A percentile compares a stretch with the other conserved stretches of the same genome.
These are phyloP conservation scores for Microbotryomycetes sp. DNA, from an alignment of 1,284 basidiomycete species.

Conservation along the genomic window DNA sequence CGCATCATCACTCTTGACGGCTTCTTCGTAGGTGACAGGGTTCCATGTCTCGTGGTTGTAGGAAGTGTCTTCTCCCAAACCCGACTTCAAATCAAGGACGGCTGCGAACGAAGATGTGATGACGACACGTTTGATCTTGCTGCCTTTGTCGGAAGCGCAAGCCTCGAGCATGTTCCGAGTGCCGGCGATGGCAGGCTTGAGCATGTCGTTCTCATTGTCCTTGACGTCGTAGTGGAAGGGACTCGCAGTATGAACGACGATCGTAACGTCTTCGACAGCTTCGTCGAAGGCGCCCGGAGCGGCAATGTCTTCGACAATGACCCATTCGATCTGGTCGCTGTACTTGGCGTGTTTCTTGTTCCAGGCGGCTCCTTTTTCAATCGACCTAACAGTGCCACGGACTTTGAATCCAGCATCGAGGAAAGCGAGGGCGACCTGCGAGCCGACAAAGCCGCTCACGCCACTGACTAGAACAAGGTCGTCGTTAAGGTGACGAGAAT, in stretches of 20 bases:
- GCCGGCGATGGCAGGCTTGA: constrained; percentile 58
- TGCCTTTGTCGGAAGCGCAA: constrained; percentile 50
- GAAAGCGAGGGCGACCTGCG: background rate
- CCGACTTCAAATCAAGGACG: constrained; percentile 44
- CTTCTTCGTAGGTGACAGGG: constrained; percentile 48
- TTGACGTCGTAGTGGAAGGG: constrained; percentile 26
- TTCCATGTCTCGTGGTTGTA: constrained; percentile 58
- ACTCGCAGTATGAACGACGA: constrained; percentile 19
- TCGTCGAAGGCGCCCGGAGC: constrained; percentile 27
- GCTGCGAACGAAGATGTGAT: constrained; percentile 57
- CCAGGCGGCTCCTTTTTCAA: constrained; percentile 13
- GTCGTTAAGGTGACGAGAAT: background rate
- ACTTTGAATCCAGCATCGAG: constrained; percentile 4
- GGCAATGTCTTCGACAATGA: constrained; percentile 23
- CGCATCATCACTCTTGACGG: constrained; percentile 51
- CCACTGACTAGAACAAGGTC: background rate
- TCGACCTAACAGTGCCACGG: constrained; percentile 19
- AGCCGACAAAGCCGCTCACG: constrained; percentile 2
- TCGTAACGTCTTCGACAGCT: constrained; percentile 16
- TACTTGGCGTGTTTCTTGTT: constrained; percentile 7
- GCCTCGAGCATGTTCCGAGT: constrained; percentile 54
- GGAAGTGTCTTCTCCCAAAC: constrained; percentile 4
- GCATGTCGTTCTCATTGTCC: constrained; percentile 46
- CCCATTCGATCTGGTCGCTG: constrained; percentile 7
- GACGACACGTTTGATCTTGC: constrained; percentile 55